Conservation (phyloP, 1,139 yeast genomes). For the Zygosaccharomyces sapae region DNA sequence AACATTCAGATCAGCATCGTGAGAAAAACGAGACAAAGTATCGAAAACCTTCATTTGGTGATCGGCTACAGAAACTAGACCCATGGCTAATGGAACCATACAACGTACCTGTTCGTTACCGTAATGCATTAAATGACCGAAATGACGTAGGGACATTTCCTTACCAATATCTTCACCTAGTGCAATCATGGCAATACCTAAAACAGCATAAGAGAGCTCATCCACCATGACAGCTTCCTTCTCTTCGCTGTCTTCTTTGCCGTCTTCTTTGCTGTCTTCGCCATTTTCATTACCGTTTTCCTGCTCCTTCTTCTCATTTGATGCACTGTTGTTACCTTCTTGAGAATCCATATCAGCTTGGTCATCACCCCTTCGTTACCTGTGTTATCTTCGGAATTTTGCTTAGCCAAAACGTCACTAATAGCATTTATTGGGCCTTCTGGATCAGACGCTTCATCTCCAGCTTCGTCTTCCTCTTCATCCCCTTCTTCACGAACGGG, state of each 20-base stretch:
- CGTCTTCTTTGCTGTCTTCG: constrained; percentile 28
- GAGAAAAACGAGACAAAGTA: constrained; percentile 91
- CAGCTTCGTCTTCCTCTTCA: constrained; percentile 47
- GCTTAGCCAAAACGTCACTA: constrained; percentile 28
- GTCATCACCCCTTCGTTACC: constrained; percentile 29
- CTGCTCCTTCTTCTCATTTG: constrained; percentile 23
- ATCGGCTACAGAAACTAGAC: constrained; percentile 84
- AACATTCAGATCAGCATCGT: constrained; percentile 90
- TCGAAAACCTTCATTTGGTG: constrained; percentile 98
- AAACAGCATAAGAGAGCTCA: constrained; percentile 79
- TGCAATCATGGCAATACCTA: constrained; percentile 90
- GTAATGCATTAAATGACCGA: constrained; percentile 95
- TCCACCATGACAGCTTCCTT: constrained; percentile 46
- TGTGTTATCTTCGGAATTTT: constrained; percentile 20
- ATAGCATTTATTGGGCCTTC: constrained; percentile 25
- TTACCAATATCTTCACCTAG: constrained; percentile 98
- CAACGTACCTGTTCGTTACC: constrained; percentile 90
- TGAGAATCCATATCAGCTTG: constrained; percentile 22
- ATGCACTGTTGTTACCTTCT: constrained; percentile 23
- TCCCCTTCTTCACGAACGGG: constrained; percentile 44
- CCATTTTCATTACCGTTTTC: constrained; percentile 22
- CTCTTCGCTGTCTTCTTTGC: constrained; percentile 32
- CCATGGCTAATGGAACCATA: constrained; percentile 97
- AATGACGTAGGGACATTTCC: constrained; percentile 96
- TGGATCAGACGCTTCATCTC: constrained; percentile 43